Evolutionary conservation across 148 eudicot species (phyloP), one percentile per base, ranked within the genome.

Genomic region (Chenopodium quinoa): DNA sequence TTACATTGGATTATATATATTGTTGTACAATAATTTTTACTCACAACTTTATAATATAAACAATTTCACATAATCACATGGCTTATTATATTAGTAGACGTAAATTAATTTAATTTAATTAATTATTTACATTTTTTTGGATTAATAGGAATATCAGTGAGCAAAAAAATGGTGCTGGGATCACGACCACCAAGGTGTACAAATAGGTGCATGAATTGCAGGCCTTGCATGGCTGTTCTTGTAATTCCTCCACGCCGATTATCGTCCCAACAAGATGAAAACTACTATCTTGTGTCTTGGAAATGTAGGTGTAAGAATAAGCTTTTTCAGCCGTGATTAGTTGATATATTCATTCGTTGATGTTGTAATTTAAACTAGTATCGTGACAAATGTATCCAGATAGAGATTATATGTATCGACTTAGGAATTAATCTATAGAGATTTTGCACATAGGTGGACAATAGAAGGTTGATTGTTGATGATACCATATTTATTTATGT

Each of bases 191-290:
- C 90, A 66, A 83, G 79, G 80, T 88, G 88, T 63, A 63, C 78
- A 64, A 88, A 85, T 46, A 85, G 71, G 22, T 88, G 90, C 83
- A 83, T 81, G 88, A 88, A 74, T 58, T 88, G 90, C 77, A 75
- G 67, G 40, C 90, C 90, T 9, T 88, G 90, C 83, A 81, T 78
- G 78, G 88, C 90, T 75, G 88, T 73, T 78, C 88, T 88, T 64
- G 85, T 85, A 3, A 54, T 81, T 76, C 90, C 90, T 32, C 86
- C 90, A 14, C 84, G 71, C 46, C 44, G n/a, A 50, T 8, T 79
- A 67, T 37, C 77, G 23, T 73, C 85, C 13, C 87, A 85, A 32
- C 84, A 83, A 64, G 88, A 83, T 29, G 90, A 88, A 32, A 83
- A 70, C 23, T 88, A 88, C 23, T 88, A 88, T 40, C 86, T 85